Evolutionary conservation across 2,329 filamentous ascomycete species (phyloP), one percentile per base, ranked within the genome.

Genomic region (Endoconidiophora laricicola): DNA sequence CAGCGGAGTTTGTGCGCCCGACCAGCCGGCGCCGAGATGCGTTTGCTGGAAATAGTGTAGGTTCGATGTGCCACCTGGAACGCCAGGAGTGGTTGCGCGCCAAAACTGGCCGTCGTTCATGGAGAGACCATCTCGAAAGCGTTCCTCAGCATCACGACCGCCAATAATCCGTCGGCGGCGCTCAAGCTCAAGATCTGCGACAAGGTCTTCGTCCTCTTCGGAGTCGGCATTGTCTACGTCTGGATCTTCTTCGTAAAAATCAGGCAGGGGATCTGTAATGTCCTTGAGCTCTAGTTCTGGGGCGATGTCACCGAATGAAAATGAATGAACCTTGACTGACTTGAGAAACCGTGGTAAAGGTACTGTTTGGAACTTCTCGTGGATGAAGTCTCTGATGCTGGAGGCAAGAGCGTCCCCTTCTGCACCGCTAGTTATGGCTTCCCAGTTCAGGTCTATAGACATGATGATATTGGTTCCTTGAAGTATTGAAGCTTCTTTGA

Each of bases 391-490:
- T 56, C 90, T 84, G 65, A 98, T 94, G 55, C 75, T 76, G 61
- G 87, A 82, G 45, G 90, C 87, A 54, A 95, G 79, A 49, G 78
- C 83, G 56, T 80, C 74, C 50, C 91, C 90, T 65, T 96, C 90
- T 45, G 86, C 78, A 24, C 91, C 91, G 55, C 79, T 81, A 20
- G 90, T 96, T 61, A 96, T 77, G 55, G 83, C 83, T 60, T 91
- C 82, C 91, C 91, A 98, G 66, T 94, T 87, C 63, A 98, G 82
- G 62, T 96, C 88, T 69, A 98, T 90, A 58, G 91, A 96, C 91
- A 98, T 98, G 57, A 33, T 43, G 48, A 12, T 10, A 20, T 5
- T 23, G 46, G 37, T 33, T 10, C 12, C 26, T 33, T 33, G 26
- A 33, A 29, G 6, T 29, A 1, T 29, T 18, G 16, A 18, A 29